Base-by-base conservation (phyloP, 2,329 filamentous ascomycete species). In the Elsinoe necatrix region DNA sequence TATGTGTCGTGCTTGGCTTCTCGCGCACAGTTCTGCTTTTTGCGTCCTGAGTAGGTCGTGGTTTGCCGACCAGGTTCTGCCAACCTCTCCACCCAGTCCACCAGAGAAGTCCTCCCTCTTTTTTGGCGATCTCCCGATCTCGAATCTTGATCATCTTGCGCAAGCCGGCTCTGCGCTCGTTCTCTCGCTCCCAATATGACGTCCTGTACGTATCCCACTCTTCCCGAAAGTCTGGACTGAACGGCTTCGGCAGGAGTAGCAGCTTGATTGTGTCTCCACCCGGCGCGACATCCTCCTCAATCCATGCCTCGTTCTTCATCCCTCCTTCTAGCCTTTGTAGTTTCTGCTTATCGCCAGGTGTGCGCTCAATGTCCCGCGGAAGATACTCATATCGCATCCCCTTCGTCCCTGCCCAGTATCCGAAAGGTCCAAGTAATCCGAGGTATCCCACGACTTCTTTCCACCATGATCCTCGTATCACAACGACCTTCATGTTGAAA, bases 151-250 rank as follows among this genome's bases (percentile, higher is more conserved):
- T 75, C 66, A 87, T 87, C 42, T 78, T 73, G 20, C 89, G 80
- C 21, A 96, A 75, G 57, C 87, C 74, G 2, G 85, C 81, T 11
- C 93, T 83, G 1, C 92, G 84, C 69, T 95, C 89, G 67, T 98
- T 98, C 70, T 98, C 93, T 60, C 85, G 85, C 64, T 96, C 92
- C 93, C 93, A 98, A 72, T 96, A 98, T 59, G 96, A 91, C 31
- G 86, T 84, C 55, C 93, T 81, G 71, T 95, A 98, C 14, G 92
- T 78, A 67, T 98, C 93, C 93, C 93, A 98, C 62, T 95, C 95
- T 69, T 97, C 91, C 18, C 93, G 81, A 67, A 98, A 98, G 47
- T 89, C 89, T 0, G 93, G 86, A 4, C 89, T 95, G 67, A 98
- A 98, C 0, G 91, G 90, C 68, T 98, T 98, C 0, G 93, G 89